Evolutionary conservation across 208 protist genomes (phyloP).

Genomic region (Acanthamoeba castellanii): DNA sequence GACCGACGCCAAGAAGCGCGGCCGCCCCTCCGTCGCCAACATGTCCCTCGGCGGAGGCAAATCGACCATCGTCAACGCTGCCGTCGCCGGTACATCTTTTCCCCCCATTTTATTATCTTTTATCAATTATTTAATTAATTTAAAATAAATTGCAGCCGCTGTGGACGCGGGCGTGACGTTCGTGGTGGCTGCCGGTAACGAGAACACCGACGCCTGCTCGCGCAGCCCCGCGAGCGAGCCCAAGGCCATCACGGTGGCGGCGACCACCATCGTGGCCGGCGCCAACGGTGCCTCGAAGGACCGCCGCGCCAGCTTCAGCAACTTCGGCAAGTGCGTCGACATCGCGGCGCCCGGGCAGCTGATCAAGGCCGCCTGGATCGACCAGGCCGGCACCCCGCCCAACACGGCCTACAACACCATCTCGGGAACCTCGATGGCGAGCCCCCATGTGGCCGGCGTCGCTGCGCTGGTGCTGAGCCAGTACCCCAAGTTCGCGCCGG

Average conservation of each 20-base stretch:
- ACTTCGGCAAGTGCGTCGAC: slow-evolving; percentile 72
- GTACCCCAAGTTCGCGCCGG: slow-evolving; percentile 49
- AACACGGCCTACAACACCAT: slow-evolving; percentile 61
- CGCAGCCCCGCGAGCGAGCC: slow-evolving; percentile 51
- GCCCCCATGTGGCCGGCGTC: slow-evolving; percentile 76
- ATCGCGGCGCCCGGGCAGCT: slow-evolving; percentile 75
- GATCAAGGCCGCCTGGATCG: slow-evolving; percentile 77
- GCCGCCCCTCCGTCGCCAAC: slow-evolving; percentile 68
- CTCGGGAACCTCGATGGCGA: slow-evolving; percentile 76
- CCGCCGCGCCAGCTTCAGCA: slow-evolving; percentile 66
- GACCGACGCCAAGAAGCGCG: slow-evolving; percentile 58
- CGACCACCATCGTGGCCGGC: slow-evolving; percentile 28
- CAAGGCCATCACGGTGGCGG: slow-evolving; percentile 69
- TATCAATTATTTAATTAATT: neutral
- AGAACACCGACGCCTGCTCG: slow-evolving; percentile 71
- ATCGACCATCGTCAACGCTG: slow-evolving; percentile 68
- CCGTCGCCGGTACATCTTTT: slow-evolving; percentile 33
- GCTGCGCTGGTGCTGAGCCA: slow-evolving; percentile 68
- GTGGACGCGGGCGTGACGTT: slow-evolving; percentile 71
- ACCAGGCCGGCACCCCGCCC: neutral
- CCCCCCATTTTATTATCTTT: neutral
- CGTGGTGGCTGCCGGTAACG: slow-evolving; percentile 77
- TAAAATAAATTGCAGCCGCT: neutral
- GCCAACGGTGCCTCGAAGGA: neutral
- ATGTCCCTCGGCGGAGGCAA: slow-evolving; percentile 79